Conservation (phyloP, 495 filamentous ascomycete genomes). For the Penicillium daleae region DNA sequence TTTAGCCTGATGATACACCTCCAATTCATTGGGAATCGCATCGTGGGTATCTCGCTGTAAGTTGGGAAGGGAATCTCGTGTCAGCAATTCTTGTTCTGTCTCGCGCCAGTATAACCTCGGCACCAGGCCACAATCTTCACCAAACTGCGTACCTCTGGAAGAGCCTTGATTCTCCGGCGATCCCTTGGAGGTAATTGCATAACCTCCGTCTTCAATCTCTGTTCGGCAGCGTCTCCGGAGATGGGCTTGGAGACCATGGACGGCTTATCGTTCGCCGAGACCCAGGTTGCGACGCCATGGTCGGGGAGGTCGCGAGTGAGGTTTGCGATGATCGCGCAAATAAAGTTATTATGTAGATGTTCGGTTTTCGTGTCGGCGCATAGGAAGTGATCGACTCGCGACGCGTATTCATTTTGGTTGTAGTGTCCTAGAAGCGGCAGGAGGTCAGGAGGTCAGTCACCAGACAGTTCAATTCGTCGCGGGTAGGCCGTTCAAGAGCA, state of each 20-base stretch:
- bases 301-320: slow-evolving; percentile 86
- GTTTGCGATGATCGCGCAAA: slow-evolving; percentile 85
- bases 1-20: slow-evolving; percentile 70
- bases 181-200: slow-evolving; percentile 91
- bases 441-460: slow-evolving; percentile 27
- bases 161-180: slow-evolving; percentile 81
- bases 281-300: slow-evolving; percentile 91
- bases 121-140: neutral
- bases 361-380: slow-evolving; percentile 70
- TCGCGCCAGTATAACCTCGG: neutral
- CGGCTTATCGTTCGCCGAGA: slow-evolving; percentile 96
- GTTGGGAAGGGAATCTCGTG: neutral
- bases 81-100: neutral
- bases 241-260: slow-evolving; percentile 75
- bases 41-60: slow-evolving; percentile 69
- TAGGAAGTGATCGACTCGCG: slow-evolving; percentile 72
- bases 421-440: slow-evolving; percentile 63
- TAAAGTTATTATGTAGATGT: slow-evolving; percentile 89
- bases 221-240: slow-evolving; percentile 86
- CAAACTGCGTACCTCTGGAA: slow-evolving; percentile 56
- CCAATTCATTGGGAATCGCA: slow-evolving; percentile 62
- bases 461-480: slow-evolving; percentile 15
- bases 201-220: slow-evolving; percentile 86
- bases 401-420: slow-evolving; percentile 82
- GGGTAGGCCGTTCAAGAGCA: neutral